phyloP scores from a whole-genome alignment of 2,329 filamentous ascomycete genomes.

The Aspergillus pseudoglaucus region DNA sequence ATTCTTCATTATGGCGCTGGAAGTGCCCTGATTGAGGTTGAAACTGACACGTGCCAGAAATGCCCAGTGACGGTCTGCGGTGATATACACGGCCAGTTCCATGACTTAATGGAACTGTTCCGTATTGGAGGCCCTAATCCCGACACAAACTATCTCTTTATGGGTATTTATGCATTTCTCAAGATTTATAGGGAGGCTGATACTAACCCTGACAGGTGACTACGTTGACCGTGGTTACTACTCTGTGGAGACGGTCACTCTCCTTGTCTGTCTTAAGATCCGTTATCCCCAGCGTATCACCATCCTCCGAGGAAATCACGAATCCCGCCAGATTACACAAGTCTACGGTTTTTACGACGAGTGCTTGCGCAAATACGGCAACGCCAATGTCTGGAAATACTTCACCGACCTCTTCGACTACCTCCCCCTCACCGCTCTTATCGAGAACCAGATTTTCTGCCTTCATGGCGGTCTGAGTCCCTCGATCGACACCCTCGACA shows the following conservation, averaged over 20 bases:
- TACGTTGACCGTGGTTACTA: conserved; percentile 99
- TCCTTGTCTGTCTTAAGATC: conserved; percentile 95
- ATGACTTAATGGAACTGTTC: conserved; percentile 99
- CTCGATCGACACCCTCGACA: conserved; percentile 91
- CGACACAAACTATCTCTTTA: conserved; percentile 98
- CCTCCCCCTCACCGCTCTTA: conserved; percentile 90
- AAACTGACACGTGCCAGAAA: conserved; percentile 56
- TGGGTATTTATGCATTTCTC: conserved; percentile 58
- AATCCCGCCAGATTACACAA: conserved; percentile 97
- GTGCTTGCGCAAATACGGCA: conserved; percentile 97
- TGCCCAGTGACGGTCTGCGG: conserved; percentile 97
- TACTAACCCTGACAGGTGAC: conserved; percentile 57
- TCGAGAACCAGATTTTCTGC: conserved; percentile 99
- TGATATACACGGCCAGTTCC: conserved; percentile 98
- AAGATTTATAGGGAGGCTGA: not conserved
- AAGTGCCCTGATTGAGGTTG: conserved; percentile 5
- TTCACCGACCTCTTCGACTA: conserved; percentile 99
- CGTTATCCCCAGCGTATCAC: conserved; percentile 97
- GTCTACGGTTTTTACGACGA: conserved; percentile 99
- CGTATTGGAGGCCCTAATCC: conserved; percentile 97
- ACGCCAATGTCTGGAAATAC: conserved; percentile 98
- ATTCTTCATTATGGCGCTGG: conserved; percentile 5
- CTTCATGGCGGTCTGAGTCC: conserved; percentile 93
- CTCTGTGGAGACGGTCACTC: conserved; percentile 94
- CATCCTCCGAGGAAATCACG: conserved; percentile 97